Conservation (phyloP, 1,139 yeast genomes). For the Candida neerlandica region DNA sequence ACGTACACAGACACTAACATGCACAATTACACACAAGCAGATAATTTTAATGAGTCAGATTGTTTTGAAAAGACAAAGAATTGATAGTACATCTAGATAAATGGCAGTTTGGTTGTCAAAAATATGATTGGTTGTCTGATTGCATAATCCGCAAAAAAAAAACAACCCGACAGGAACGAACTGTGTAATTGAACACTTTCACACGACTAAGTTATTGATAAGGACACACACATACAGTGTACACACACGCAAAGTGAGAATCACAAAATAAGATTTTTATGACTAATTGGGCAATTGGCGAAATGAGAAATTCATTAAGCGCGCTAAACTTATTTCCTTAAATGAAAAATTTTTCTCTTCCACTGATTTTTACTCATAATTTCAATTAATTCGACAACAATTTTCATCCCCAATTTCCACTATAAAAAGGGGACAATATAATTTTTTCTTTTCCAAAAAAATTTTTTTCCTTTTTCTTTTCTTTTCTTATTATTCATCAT, state of each 20-base stretch:
- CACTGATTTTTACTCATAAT: constrained; percentile 4
- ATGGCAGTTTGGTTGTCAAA: too few relatives aligned
- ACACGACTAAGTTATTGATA: neutral
- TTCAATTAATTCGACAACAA: neutral
- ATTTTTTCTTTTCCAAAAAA: neutral
- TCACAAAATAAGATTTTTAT: constrained; percentile 28
- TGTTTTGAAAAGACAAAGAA: too few relatives aligned
- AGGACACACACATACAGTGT: neutral
- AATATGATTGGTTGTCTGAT: too few relatives aligned
- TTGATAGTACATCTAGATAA: too few relatives aligned
- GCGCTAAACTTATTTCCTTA: constrained; percentile 38
- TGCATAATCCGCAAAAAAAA: too few relatives aligned
- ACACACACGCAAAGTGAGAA: neutral
- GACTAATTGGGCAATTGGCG: constrained; percentile 38
- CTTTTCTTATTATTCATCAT: constrained; percentile 8
- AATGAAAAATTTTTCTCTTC: constrained; percentile 10
- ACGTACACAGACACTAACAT: too few relatives aligned
- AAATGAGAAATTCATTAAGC: constrained; percentile 25
- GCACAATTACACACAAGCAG: too few relatives aligned
- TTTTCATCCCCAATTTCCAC: neutral
- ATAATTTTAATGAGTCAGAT: too few relatives aligned
- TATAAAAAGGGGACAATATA: constrained; percentile 3
- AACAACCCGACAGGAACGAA: too few relatives aligned
- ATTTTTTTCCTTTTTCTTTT: constrained; percentile 2
- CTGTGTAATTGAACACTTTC: neutral